Percentiles rank a stretch among this genome's conserved stretches.
Evolutionary conservation across 2,329 filamentous ascomycete species (phyloP).

Genomic region (Cladosporium sp.): DNA sequence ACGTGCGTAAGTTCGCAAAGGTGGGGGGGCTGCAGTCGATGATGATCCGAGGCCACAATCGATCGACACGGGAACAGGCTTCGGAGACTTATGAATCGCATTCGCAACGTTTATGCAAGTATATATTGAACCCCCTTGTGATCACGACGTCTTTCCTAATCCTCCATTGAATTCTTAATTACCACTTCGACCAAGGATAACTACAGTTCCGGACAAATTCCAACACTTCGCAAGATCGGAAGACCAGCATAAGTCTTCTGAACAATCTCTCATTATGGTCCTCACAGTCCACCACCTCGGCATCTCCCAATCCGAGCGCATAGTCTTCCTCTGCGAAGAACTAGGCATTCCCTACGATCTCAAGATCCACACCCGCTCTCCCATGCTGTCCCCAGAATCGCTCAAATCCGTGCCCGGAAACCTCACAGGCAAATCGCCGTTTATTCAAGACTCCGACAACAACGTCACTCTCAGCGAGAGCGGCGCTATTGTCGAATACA

Average conservation of each 20-base stretch:
- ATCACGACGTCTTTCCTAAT: too few relatives aligned
- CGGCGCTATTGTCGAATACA: slow-evolving; percentile 59
- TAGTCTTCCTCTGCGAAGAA: slow-evolving; percentile 62
- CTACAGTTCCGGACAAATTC: too few relatives aligned
- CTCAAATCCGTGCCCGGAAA: slow-evolving; percentile 26
- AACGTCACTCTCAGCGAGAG: slow-evolving; percentile 55
- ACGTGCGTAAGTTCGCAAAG: too few relatives aligned
- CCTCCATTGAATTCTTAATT: too few relatives aligned
- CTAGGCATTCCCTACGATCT: slow-evolving; percentile 52
- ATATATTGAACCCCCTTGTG: too few relatives aligned
- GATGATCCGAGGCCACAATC: too few relatives aligned
- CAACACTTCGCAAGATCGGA: too few relatives aligned
- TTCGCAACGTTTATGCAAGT: too few relatives aligned
- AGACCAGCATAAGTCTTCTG: slow-evolving; percentile 13
- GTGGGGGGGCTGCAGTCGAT: too few relatives aligned
- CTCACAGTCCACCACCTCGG: slow-evolving; percentile 36
- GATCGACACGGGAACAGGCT: too few relatives aligned
- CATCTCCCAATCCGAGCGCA: slow-evolving; percentile 58
- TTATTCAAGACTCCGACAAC: slow-evolving; percentile 52
- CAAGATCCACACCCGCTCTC: slow-evolving; percentile 42
- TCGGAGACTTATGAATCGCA: too few relatives aligned
- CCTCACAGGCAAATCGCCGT: slow-evolving; percentile 54
- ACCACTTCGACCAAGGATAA: too few relatives aligned
- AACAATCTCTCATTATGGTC: slow-evolving; percentile 24
- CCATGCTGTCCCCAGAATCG: slow-evolving; percentile 31